Evolutionary conservation across 2,329 filamentous ascomycete genomes (phyloP), one percentile per base, ranked within the genome.

Genomic region (Cladosporium velox): DNA sequence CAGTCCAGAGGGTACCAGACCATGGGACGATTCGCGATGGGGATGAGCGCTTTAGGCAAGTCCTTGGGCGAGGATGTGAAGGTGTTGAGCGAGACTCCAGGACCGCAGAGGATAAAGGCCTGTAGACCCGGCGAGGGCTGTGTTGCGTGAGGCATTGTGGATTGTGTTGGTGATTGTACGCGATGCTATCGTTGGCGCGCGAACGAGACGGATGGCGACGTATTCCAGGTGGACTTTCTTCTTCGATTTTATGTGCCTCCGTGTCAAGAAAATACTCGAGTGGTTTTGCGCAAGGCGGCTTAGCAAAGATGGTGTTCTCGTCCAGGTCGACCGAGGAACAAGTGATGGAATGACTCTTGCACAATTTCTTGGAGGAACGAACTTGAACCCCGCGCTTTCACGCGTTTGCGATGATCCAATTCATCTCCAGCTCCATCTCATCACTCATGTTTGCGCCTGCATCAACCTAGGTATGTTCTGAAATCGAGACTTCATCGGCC

Each of bases 1-100:
- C 92, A 94, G 73, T 94, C 91, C 49, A 95, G 86, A 6, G 91
- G 89, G 77, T 95, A 95, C 90, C 92, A 94, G 55, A 95, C 89
- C 91, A 95, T 95, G 1, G 91, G 91, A 71, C 91, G 81, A 77
- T 95, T 95, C 41, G 91, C 91, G 67, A 95, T 90, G 6, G 91
- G 91, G 8, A 95, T 80, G 26, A 95, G 85, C 11, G 91, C 91
- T 79, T 95, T 95, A 11, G 91, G 91, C 68, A 91, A 89, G 75
- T 93, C 90, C 79, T 90, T 88, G 5, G 91, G 90, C 68, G 89
- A 91, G 2, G 90, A 89, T 1, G 91, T 93, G 76, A 95, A 94
- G 1, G 91, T 94, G 55, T 90, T 88, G 71, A 95, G 90, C 0
- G 90, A 93, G 10, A 90, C 91, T 64, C 91, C 91, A 28, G 91